Percentiles rank a stretch among this genome's conserved stretches.
These are phyloP conservation scores for Acer campestre DNA, from an alignment of 345 rosid species.

Conservation along the genomic window DNA sequence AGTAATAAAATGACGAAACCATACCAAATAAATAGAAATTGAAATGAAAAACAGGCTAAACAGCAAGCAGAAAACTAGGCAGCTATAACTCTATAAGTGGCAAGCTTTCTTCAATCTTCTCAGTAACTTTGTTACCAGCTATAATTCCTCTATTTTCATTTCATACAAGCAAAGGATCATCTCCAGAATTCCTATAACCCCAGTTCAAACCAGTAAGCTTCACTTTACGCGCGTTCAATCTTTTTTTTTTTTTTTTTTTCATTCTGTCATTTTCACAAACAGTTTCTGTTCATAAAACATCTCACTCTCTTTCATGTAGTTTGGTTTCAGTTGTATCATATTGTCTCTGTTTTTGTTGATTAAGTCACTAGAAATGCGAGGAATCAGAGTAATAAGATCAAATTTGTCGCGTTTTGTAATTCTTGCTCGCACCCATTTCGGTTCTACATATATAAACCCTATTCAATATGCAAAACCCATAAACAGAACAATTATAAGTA, in stretches of 20 bases:
- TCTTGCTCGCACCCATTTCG: constrained; percentile 17
- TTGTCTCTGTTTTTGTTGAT: not conserved
- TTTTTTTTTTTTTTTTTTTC: not conserved
- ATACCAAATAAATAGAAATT: not conserved
- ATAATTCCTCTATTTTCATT: not conserved
- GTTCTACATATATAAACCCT: constrained; percentile 5
- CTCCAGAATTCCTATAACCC: too few species aligned
- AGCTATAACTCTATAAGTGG: not conserved
- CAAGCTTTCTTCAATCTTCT: not conserved
- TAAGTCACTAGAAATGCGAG: constrained; percentile 27
- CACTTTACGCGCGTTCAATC: not conserved
- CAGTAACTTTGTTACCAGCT: not conserved
- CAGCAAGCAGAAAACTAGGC: not conserved
- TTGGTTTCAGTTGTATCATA: not conserved
- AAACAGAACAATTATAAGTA: constrained; percentile 2
- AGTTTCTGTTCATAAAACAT: constrained; percentile 8
- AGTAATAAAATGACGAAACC: too few species aligned
- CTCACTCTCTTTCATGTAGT: constrained; percentile 1
- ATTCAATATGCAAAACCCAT: constrained; percentile 13
- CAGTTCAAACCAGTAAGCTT: not conserved
- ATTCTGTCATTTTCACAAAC: constrained; percentile 40
- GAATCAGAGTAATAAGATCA: constrained; percentile 30
- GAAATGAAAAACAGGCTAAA: not conserved
- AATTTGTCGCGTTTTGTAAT: constrained; percentile 2
- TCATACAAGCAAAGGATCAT: not conserved